Base-by-base conservation (phyloP, 2,329 filamentous ascomycete genomes). In the Geoglossum cookeanum region DNA sequence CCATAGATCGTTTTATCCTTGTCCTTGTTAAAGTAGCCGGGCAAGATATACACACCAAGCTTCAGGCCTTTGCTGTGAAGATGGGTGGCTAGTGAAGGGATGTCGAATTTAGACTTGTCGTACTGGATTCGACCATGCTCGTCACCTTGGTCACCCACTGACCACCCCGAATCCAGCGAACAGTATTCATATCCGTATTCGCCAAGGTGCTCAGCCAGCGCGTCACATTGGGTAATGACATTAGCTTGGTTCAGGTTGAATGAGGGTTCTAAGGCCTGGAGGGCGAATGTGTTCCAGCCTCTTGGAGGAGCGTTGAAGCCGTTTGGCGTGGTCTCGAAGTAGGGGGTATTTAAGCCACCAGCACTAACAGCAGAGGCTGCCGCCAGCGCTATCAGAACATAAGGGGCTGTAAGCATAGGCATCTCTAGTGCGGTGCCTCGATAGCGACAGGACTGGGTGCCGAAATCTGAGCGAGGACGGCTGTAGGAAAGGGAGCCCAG, bases 91-190 rank as follows among this genome's bases (percentile, higher is more conserved):
- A 67, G 57, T 9, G 22, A 57, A 5, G 61, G 59, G 3, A 66
- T 60, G 47, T 65, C 61, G 55, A 66, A 65, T 6, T 58, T 49
- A 3, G 59, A 49, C 22, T 58, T 52, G 47, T 66, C 60, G 55
- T 60, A 61, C 4, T 59, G 60, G 53, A 66, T 63, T 15, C 65
- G 62, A 3, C 65, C 65, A 37, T 61, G 61, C 30, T 65, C 62
- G 52, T 67, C 65, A 11, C 60, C 60, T 6, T 49, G 55, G 27
- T 57, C 58, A 4, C 59, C 57, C 11, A 37, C 11, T 13, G 61
- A 65, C 65, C 65, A 67, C 9, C 64, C 64, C 13, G 62, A 61
- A 49, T 66, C 65, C 4, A 67, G 57, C 47, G 63, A 64, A 57
- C 65, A 67, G 44, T 63, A 60, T 37, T 37, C 33, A 15, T 47